These are phyloP conservation scores for Seiridium unicorne DNA, from an alignment of 2,329 filamentous ascomycete genomes.

Conservation along the genomic window DNA sequence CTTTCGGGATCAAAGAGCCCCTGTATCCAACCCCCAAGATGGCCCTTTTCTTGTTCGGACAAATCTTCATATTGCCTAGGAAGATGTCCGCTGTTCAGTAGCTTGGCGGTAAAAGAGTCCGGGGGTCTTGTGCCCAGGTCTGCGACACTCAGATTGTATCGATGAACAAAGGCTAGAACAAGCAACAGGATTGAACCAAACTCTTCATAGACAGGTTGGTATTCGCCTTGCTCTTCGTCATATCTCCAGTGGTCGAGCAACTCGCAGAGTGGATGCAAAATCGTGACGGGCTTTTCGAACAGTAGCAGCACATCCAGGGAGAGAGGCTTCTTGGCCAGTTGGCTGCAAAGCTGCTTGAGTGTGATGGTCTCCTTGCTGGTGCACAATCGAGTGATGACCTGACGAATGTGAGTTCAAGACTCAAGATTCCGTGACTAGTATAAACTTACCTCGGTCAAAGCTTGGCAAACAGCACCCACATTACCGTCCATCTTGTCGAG, in stretches of 20 bases:
- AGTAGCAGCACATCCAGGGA: conserved; percentile 74
- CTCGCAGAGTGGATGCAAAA: conserved; percentile 72
- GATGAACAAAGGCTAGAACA: conserved; percentile 71
- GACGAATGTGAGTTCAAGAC: not conserved
- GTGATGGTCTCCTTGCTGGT: conserved; percentile 75
- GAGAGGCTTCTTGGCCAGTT: conserved; percentile 70
- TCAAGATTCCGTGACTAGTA: not conserved
- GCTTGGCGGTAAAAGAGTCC: conserved; percentile 67
- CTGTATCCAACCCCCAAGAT: conserved; percentile 73
- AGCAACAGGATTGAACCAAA: conserved; percentile 76
- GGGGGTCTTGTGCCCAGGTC: conserved; percentile 61
- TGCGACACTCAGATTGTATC: conserved; percentile 64
- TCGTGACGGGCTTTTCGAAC: conserved; percentile 67
- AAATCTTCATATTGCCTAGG: conserved; percentile 59
- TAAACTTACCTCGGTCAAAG: conserved; percentile 64
- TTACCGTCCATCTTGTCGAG: conserved; percentile 91
- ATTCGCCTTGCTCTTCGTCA: conserved; percentile 80
- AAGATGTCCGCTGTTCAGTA: conserved; percentile 60
- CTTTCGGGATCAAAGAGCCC: conserved; percentile 75
- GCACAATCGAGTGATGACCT: conserved; percentile 70
- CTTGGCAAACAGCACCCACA: conserved; percentile 79
- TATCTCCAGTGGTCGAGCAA: conserved; percentile 78
- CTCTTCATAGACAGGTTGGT: conserved; percentile 83
- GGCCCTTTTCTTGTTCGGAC: conserved; percentile 60
- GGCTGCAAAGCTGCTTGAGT: conserved; percentile 71